phyloP scores from a whole-genome alignment of 2,329 filamentous ascomycete species.

The Diaporthe vaccinii region DNA sequence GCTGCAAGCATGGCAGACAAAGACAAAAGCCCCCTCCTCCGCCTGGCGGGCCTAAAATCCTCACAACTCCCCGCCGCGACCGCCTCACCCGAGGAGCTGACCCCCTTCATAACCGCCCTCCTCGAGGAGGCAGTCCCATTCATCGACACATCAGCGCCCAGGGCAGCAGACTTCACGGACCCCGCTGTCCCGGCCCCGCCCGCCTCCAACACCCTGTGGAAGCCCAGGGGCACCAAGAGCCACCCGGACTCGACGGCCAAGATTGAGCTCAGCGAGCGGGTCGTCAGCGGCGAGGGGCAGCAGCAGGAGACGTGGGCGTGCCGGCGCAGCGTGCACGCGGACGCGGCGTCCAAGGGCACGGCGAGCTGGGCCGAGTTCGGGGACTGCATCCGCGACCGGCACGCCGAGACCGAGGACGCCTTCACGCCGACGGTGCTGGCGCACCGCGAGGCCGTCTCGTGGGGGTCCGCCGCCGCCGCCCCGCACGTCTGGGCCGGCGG shows the following conservation, averaged over 20 bases:
- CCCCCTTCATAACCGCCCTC: conserved; percentile 64
- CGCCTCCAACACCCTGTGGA: conserved; percentile 48
- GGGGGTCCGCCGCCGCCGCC: conserved; percentile 57
- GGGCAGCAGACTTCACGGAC: conserved; percentile 44
- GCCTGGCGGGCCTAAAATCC: conserved; percentile 65
- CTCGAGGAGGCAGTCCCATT: conserved; percentile 72
- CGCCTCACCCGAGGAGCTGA: conserved; percentile 58
- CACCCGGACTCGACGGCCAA: conserved; percentile 63
- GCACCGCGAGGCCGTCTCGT: conserved; percentile 57
- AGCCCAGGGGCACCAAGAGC: conserved; percentile 57
- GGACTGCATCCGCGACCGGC: conserved; percentile 68
- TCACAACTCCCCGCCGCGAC: conserved; percentile 60
- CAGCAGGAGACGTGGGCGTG: conserved; percentile 73
- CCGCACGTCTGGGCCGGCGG: conserved; percentile 53
- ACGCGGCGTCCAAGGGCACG: conserved; percentile 63
- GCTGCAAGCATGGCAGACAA: neutral
- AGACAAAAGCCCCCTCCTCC: conserved; percentile 58
- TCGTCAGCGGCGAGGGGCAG: conserved; percentile 49
- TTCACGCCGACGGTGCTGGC: conserved; percentile 71
- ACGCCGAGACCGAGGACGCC: conserved; percentile 67
- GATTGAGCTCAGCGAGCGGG: conserved; percentile 67
- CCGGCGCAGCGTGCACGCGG: conserved; percentile 72
- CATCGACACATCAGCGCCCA: conserved; percentile 66
- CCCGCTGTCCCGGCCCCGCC: conserved; percentile 42
- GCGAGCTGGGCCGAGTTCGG: conserved; percentile 76